Percentiles rank a stretch among this genome's conserved stretches.
These are phyloP conservation scores for Geotrichum candidum DNA, from an alignment of 1,139 yeast genomes.

Conservation along the genomic window DNA sequence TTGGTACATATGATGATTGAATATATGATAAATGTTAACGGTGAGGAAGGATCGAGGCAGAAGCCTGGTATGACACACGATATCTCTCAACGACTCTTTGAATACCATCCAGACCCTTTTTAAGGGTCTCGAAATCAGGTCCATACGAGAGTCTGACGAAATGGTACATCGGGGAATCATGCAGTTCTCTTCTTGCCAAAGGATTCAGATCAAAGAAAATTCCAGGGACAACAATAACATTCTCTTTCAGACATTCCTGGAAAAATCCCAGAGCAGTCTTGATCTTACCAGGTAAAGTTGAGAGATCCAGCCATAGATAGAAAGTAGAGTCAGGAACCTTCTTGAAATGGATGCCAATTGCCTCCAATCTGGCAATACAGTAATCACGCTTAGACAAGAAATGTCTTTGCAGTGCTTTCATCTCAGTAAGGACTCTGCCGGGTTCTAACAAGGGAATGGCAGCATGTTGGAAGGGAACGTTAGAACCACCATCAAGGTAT, in stretches of 20 bases:
- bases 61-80: slow-evolving; percentile 16
- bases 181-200: slow-evolving; percentile 53
- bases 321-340: slow-evolving; percentile 58
- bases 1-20: not conserved
- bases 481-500: slow-evolving; percentile 59
- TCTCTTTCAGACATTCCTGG: slow-evolving; percentile 62
- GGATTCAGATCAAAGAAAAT: slow-evolving; percentile 64
- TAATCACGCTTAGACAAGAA: slow-evolving; percentile 60
- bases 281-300: slow-evolving; percentile 54
- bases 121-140: slow-evolving; percentile 51
- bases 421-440: slow-evolving; percentile 46
- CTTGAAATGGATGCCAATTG: slow-evolving; percentile 54
- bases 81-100: slow-evolving; percentile 47
- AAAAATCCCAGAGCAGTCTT: slow-evolving; percentile 60
- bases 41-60: slow-evolving; percentile 15
- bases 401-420: slow-evolving; percentile 57
- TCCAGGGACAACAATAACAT: slow-evolving; percentile 62
- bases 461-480: slow-evolving; percentile 60
- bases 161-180: slow-evolving; percentile 60
- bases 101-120: slow-evolving; percentile 61
- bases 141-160: slow-evolving; percentile 61
- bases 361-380: slow-evolving; percentile 45
- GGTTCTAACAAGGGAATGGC: slow-evolving; percentile 57
- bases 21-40: slow-evolving; percentile 6
- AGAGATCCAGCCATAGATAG: slow-evolving; percentile 57